Conservation (phyloP, 2,329 filamentous ascomycete species). For the Colletotrichum sp. region DNA sequence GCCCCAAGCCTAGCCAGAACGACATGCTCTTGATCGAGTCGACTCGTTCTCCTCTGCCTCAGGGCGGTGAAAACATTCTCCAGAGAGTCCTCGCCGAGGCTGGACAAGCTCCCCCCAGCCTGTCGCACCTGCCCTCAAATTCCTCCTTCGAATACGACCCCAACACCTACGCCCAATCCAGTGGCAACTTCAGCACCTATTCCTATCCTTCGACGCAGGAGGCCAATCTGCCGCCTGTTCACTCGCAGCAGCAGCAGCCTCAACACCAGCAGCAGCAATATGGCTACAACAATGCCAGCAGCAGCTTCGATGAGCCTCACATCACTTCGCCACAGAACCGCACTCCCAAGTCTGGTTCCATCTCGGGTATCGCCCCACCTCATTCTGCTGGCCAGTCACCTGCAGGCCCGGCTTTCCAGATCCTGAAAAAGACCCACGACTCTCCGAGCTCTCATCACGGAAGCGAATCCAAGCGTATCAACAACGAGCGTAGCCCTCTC, state of each 20-base stretch:
- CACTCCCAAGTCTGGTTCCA: slow-evolving; percentile 42
- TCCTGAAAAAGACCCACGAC: slow-evolving; percentile 54
- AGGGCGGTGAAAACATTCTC: slow-evolving; percentile 23
- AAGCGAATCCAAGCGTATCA: slow-evolving; percentile 44
- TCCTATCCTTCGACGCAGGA: slow-evolving; percentile 21
- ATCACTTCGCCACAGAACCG: slow-evolving; percentile 46
- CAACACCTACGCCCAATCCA: slow-evolving; percentile 23
- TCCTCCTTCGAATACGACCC: slow-evolving; percentile 26
- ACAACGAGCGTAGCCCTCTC: slow-evolving; percentile 47
- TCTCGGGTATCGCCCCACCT: slow-evolving; percentile 31
- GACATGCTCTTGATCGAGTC: slow-evolving; percentile 51
- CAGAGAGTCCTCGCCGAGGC: slow-evolving; percentile 16
- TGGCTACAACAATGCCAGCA: slow-evolving; percentile 29
- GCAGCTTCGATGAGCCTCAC: slow-evolving; percentile 42
- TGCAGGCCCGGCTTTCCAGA: slow-evolving; percentile 46
- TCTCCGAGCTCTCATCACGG: slow-evolving; percentile 39
- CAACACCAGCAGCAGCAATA: slow-evolving; percentile 10
- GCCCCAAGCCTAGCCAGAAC: slow-evolving; percentile 70
- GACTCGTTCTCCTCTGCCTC: slow-evolving; percentile 36
- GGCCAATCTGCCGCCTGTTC: slow-evolving; percentile 22
- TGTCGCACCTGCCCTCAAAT: slow-evolving; percentile 22
- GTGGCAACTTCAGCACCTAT: slow-evolving; percentile 23
- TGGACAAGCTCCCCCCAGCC: slow-evolving; percentile 4
- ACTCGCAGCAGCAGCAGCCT: slow-evolving; percentile 27
- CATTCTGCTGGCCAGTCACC: slow-evolving; percentile 31